These are phyloP conservation scores for Diaporthe australafricana DNA, from an alignment of 2,329 filamentous ascomycete genomes.

Conservation along the genomic window DNA sequence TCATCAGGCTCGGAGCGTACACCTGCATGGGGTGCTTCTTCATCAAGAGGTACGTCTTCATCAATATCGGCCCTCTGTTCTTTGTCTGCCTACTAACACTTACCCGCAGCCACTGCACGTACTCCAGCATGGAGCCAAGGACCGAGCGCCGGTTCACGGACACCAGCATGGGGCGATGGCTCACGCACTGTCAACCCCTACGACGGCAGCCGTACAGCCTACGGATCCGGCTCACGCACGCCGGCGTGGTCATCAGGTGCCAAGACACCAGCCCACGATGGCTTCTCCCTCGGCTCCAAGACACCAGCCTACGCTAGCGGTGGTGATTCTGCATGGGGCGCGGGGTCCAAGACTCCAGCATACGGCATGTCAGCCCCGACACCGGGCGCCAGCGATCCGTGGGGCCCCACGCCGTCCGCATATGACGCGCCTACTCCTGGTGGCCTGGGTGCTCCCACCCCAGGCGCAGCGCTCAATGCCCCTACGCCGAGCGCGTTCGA, in stretches of 20 bases:
- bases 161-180: conserved; percentile 78
- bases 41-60: conserved; percentile 68
- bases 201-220: conserved; percentile 80
- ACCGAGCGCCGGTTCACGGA: conserved; percentile 67
- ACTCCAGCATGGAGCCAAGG: conserved; percentile 73
- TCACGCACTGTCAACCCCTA: conserved; percentile 77
- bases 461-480: conserved; percentile 69
- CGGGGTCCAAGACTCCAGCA: conserved; percentile 82
- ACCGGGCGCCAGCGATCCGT: conserved; percentile 69
- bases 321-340: conserved; percentile 69
- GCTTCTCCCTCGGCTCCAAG: conserved; percentile 75
- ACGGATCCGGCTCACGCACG: conserved; percentile 78
- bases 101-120: conserved; percentile 61
- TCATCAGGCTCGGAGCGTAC: conserved; percentile 72
- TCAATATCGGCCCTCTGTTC: neutral
- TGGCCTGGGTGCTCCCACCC: conserved; percentile 69
- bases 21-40: conserved; percentile 75
- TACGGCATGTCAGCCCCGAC: conserved; percentile 73
- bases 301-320: conserved; percentile 70
- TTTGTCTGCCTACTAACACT: conserved; percentile 42
- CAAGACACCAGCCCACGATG: conserved; percentile 75
- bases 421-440: conserved; percentile 80
- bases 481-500: conserved; percentile 78
- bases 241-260: conserved; percentile 84
- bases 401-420: conserved; percentile 62